phyloP scores from a whole-genome alignment of 1,139 yeast species.

The Taphrina confusa region DNA sequence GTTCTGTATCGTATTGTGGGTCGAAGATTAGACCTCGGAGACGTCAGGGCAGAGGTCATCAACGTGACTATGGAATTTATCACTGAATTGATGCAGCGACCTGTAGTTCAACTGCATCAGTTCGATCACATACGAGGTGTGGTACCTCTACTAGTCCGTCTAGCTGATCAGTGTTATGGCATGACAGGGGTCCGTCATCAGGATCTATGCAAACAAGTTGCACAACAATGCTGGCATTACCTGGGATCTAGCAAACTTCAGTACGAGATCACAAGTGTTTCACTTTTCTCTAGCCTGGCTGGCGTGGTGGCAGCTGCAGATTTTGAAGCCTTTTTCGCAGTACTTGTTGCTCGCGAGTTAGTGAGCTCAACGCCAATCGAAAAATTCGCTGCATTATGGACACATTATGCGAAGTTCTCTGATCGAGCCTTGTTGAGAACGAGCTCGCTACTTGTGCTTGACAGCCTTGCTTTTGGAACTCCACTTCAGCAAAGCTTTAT shows the following conservation, averaged over 20 bases:
- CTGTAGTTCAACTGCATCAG: too few species aligned
- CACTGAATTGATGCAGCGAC: background rate
- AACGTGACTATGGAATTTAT: background rate
- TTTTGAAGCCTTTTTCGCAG: background rate
- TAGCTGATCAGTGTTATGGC: background rate
- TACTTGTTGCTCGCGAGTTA: constrained; percentile 3
- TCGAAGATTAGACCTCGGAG: background rate
- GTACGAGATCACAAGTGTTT: constrained; percentile 8
- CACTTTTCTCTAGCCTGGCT: background rate
- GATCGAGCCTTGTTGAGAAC: background rate
- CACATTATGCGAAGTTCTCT: background rate
- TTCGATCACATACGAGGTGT: constrained; percentile 10
- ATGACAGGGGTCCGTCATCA: background rate
- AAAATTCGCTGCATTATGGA: constrained; percentile 17
- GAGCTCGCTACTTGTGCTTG: background rate
- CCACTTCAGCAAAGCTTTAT: constrained; percentile 1
- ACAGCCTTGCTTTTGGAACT: background rate
- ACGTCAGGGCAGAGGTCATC: background rate
- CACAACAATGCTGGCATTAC: constrained; percentile 15
- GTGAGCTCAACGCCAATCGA: background rate
- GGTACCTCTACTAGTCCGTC: background rate
- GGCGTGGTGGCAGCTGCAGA: background rate
- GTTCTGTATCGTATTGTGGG: background rate
- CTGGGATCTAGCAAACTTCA: constrained; percentile 1
- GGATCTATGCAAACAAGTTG: background rate